Base-by-base conservation (phyloP, 345 rosid species). In the Excoecaria cochinchinensis region DNA sequence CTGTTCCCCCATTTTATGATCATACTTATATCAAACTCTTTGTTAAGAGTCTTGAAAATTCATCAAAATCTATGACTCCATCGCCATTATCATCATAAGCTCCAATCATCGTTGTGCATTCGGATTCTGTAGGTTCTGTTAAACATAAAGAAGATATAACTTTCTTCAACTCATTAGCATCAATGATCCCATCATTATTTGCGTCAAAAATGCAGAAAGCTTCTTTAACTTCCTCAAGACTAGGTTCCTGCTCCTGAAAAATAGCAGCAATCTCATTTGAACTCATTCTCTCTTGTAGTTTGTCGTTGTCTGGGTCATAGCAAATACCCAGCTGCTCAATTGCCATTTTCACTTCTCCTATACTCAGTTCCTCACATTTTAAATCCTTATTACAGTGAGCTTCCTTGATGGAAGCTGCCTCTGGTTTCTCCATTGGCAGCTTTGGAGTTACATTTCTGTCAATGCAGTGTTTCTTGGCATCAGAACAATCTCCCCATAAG, bases 61-160 rank as follows among this genome's bases (percentile, higher is more conserved):
- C 71, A 13, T 22, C 17, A 1, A 67, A 67, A 22, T 67, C 56
- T n/a, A 67, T 48, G 8, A 67, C 56, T 67, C 56, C 71, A 48
- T 67, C 71, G 24, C 71, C 19, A 36, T 50, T 46, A 15, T 25
- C 25, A 46, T 69, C 60, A 52, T 81, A 86, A 53, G 74, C 80
- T 56, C 57, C 70, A 8, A 90, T 90, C 91, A 91, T 85, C 24
- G 72, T 73, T 79, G 74, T 61, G 83, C 94, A 91, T 3, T 87
- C 91, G 40, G 67, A 82, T 65, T 86, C 91, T 60, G 92, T 58
- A 25, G 84, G 76, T 25, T 85, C 80, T n/a, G 63, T 22, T 2
- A 79, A 78, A 71, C 88, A 84, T 39, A 91, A 83, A 40, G 77
- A 50, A 50, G 13, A 8, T 36, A 91, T 71, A 4, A 85, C 81